Base-by-base conservation (phyloP, 805 yeast species). In the Scheffersomyces stipitis region DNA sequence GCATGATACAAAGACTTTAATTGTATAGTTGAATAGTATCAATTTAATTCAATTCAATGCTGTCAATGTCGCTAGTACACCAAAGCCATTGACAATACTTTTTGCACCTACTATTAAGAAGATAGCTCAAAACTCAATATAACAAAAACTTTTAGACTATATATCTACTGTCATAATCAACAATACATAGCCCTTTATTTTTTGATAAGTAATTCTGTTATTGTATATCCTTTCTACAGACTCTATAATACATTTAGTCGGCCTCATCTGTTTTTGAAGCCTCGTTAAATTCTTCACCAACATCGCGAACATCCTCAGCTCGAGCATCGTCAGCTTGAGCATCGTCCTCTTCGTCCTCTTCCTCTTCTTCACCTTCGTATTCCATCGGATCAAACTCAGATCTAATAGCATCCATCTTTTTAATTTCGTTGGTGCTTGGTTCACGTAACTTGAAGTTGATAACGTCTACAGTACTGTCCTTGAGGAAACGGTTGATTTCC, bases 331-430 rank as follows among this genome's bases (percentile, higher is more conserved):
- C 63, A n/a, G n/a, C n/a, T n/a, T n/a, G n/a, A n/a, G n/a, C n/a
- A 12, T 58, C 64, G 2, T 55, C 70, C 15, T 60, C 66, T 15
- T 59, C 72, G 13, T 60, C 69, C 15, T 62, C 75, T 6, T 68
- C 76, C 8, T 75, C 76, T 30, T 80, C 85, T 26, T 76, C 81
- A 15, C 73, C 83, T 47, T 77, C 81, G 56, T 82, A 86, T 50
- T 81, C 85, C 68, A 85, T 83, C 27, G 93, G 91, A 64, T 86
- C 95, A 51, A 68, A 86, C 42, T 68, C 75, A 31, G 85, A 78
- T 66, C 95, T 75, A 26, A 71, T 57, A 37, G 70, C 74, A 58
- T 88, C 95, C 67, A 91, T 76, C 36, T 66, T 68, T 45, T 76
- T 77, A 44, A 79, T 66, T 58, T 88, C 96, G 31, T 71, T 73